These are phyloP conservation scores for Immersiporthe knoxdaviesiana DNA, from an alignment of 2,329 filamentous ascomycete genomes.

Conservation along the genomic window DNA sequence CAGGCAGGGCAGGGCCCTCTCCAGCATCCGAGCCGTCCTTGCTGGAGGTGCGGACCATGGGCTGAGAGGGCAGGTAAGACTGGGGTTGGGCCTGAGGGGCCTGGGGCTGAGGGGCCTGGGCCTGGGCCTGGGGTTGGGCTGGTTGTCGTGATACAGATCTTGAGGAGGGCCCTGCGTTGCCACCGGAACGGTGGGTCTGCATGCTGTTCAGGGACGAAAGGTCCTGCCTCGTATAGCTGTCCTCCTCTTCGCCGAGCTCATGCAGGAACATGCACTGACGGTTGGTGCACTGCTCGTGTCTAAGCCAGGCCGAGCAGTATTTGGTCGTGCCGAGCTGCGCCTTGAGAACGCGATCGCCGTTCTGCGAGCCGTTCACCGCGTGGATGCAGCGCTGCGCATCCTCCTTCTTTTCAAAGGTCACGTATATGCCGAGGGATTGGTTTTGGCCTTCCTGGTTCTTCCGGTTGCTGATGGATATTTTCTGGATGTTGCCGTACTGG, in stretches of 20 bases:
- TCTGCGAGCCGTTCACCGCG: conserved; percentile 89
- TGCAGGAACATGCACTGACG: conserved; percentile 98
- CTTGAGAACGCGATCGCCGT: conserved; percentile 83
- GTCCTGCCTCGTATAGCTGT: conserved; percentile 94
- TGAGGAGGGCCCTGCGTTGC: conserved; percentile 55
- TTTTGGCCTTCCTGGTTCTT: conserved; percentile 77
- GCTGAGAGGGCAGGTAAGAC: conserved; percentile 49
- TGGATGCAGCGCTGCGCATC: conserved; percentile 89
- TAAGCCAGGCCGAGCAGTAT: conserved; percentile 95
- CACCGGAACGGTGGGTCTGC: conserved; percentile 45
- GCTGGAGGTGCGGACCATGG: conserved; percentile 77
- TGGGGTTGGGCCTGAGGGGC: conserved; percentile 41
- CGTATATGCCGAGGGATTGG: conserved; percentile 93
- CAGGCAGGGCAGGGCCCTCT: conserved; percentile 90
- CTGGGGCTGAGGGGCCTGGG: conserved; percentile 42
- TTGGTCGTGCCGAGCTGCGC: conserved; percentile 89
- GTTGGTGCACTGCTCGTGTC: conserved; percentile 93
- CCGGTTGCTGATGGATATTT: conserved; percentile 97
- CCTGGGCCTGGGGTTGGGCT: conserved; percentile 45
- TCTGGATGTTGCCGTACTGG: conserved; percentile 97
- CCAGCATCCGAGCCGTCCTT: conserved; percentile 74
- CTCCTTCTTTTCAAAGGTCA: conserved; percentile 92
- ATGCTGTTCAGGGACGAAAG: conserved; percentile 93
- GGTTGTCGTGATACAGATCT: conserved; percentile 56
- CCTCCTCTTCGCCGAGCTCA: conserved; percentile 96